Conservation (phyloP, 2,329 filamentous ascomycete genomes). For the Colletotrichum neosansevieriae region DNA sequence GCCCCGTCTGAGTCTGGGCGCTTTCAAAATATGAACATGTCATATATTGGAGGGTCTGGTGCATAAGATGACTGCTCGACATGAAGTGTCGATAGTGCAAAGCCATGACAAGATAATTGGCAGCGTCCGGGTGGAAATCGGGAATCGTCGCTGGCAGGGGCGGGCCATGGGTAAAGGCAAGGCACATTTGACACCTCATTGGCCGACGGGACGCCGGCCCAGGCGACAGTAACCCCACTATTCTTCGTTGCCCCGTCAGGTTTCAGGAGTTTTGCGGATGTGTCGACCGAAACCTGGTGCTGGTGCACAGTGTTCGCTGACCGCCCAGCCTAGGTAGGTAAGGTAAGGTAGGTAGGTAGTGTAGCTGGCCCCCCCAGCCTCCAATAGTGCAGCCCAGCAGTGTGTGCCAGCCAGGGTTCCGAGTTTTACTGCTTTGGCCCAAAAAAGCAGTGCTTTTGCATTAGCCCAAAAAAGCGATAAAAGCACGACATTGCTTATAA, state of each 20-base stretch:
- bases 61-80: neutral
- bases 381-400: constrained; percentile 4
- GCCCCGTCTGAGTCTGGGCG: neutral
- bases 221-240: neutral
- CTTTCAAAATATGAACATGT: neutral
- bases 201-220: constrained; percentile 6
- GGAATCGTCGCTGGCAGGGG: neutral
- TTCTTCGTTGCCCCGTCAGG: constrained; percentile 50
- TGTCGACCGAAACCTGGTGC: constrained; percentile 1
- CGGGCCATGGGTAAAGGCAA: neutral
- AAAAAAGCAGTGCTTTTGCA: no score
- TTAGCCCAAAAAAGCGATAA: no score
- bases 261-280: constrained; percentile 41
- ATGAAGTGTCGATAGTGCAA: neutral
- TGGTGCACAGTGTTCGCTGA: constrained; percentile 16
- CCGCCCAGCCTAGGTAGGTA: neutral
- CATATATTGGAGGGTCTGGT: neutral
- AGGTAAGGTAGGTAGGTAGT: neutral
- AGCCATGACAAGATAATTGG: constrained; percentile 20
- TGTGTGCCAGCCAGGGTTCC: neutral
- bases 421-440: no score
- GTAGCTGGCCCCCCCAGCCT: no score
- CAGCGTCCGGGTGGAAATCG: constrained; percentile 8
- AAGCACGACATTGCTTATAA: no score
- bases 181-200: neutral